Evolutionary conservation across 1,284 basidiomycete species (phyloP).

Genomic region (Cerioporus squamosus): DNA sequence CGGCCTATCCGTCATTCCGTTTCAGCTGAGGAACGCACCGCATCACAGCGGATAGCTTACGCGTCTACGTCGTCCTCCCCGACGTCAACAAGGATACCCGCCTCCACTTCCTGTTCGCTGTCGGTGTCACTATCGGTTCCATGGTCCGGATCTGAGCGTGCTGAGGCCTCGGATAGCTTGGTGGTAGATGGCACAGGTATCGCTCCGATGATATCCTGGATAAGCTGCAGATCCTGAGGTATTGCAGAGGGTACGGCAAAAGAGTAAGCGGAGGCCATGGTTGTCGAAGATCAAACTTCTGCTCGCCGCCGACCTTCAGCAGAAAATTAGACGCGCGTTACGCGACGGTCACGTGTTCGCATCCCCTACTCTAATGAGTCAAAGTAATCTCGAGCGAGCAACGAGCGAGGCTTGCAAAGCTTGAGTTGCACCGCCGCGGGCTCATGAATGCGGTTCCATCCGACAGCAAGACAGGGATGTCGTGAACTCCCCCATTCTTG

Average conservation of each 20-base stretch:
- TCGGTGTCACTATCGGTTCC: conserved; percentile 34
- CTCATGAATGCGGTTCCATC: too few relatives aligned
- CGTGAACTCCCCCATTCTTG: too few relatives aligned
- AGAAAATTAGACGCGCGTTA: conserved; percentile 6
- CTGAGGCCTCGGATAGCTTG: conserved; percentile 4
- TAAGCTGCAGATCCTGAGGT: conserved; percentile 75
- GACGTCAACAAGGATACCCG: conserved; percentile 46
- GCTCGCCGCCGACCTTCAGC: background rate
- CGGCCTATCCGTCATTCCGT: conserved; percentile 7
- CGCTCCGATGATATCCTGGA: conserved; percentile 63
- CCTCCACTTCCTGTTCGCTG: conserved; percentile 75
- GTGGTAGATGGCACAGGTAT: conserved; percentile 20
- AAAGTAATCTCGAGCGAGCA: too few relatives aligned
- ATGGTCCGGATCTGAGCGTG: conserved; percentile 35
- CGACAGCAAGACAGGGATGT: too few relatives aligned
- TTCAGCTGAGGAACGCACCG: background rate
- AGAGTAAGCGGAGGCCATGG: conserved; percentile 24
- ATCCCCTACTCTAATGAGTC: too few relatives aligned
- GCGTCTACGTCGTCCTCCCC: conserved; percentile 40
- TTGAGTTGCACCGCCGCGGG: too few relatives aligned
- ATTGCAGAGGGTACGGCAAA: conserved; percentile 66
- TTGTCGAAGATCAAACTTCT: conserved; percentile 10
- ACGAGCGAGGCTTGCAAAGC: too few relatives aligned
- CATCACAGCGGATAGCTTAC: background rate
- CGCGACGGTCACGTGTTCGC: conserved; percentile 19